These are phyloP conservation scores for Biscogniauxia mediterranea DNA, from an alignment of 2,329 filamentous ascomycete genomes.

Conservation along the genomic window DNA sequence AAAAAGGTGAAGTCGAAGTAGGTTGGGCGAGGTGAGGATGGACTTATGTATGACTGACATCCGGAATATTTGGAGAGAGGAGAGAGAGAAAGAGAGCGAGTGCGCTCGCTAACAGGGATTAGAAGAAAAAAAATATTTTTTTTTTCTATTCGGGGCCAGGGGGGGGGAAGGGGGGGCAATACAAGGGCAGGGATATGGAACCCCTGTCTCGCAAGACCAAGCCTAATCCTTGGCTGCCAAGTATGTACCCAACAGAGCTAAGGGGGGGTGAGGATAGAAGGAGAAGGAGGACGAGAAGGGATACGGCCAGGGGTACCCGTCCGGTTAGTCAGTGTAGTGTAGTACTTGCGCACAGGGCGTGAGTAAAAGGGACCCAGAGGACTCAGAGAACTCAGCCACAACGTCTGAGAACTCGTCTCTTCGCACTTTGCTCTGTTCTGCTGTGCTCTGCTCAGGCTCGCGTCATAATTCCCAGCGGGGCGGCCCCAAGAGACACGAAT, in stretches of 20 bases:
- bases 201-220: background rate
- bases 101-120: background rate
- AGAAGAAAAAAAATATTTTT: slow-evolving; percentile 3
- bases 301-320: slow-evolving; percentile 9
- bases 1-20: slow-evolving; percentile 16
- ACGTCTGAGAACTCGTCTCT: slow-evolving; percentile 24
- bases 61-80: background rate
- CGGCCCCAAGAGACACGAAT: background rate
- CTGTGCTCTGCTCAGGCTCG: background rate
- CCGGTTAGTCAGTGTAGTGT: background rate
- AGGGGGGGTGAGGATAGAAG: background rate
- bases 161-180: background rate
- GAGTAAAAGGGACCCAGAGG: slow-evolving; percentile 1
- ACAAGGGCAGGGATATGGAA: background rate
- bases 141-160: slow-evolving; percentile 2
- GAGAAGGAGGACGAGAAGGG: slow-evolving; percentile 16
- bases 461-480: background rate
- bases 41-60: slow-evolving; percentile 8
- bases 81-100: no score
- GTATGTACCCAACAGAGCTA: background rate
- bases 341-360: background rate
- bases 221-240: slow-evolving; percentile 15
- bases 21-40: slow-evolving; percentile 24
- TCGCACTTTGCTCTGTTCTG: slow-evolving; percentile 27
- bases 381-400: slow-evolving; percentile 26